Base-by-base conservation (phyloP, 2,329 filamentous ascomycete species). In the Fusarium verticillioides region DNA sequence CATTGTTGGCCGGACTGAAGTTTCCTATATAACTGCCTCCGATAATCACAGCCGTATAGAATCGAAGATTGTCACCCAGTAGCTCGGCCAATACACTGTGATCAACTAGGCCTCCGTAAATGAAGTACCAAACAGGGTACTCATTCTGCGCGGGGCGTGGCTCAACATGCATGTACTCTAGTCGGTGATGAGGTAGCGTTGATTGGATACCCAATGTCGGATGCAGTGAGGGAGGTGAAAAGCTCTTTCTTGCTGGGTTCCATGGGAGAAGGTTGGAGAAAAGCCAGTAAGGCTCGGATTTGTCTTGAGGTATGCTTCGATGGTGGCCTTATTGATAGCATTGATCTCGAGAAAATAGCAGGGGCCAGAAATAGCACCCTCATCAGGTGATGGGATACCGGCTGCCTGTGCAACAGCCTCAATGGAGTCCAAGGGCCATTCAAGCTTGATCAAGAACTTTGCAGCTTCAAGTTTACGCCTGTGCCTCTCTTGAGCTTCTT, bases 111-210 rank as follows among this genome's bases (percentile, higher is more conserved):
- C 36, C 60, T 2, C 56, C 59, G 7, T 70, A 64, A 19, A 60
- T 10, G 8, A 73, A 72, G 16, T 66, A 70, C 56, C 40, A 64
- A 8, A 72, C 43, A 5, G 59, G 65, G 11, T 56, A 60, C 3
- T 66, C 43, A 2, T 42, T 37, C 37, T 73, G 58, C 8, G 53
- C 23, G 9, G 61, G 69, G 3, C 23, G 46, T 15, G 58, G 23
- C 10, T 6, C 23, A 18, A 18, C 11, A 9, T 15, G 6, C 1
- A 21, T 5, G 7, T 34, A 12, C 8, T 21, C 3, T 11, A 47
- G 44, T 26, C 44, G 47, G 16, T 34, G 32, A 21, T 70, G 59
- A 21, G 65, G 65, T 26, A 64, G 19, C 6, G 58, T 61, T 13
- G 65, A 43, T 13, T 72, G 61, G 7, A 72, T 36, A 1, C 56